Base-by-base conservation (phyloP, 768 basidiomycete genomes). In the Russula earlei region DNA sequence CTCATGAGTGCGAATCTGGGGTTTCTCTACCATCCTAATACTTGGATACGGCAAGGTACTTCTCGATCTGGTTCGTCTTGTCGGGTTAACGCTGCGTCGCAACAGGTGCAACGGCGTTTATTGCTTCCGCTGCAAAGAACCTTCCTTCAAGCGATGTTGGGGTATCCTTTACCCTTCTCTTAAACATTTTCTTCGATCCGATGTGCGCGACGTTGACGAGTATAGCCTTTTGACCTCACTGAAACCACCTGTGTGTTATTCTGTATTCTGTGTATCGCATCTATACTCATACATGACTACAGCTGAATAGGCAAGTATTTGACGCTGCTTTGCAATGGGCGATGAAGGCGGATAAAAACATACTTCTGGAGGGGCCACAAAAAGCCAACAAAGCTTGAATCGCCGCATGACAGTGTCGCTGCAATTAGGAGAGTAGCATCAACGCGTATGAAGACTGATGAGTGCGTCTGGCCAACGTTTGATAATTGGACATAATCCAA, bases 91-190 rank as follows among this genome's bases (percentile, higher is more conserved):
- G 11, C 49, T 33, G 15, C 24, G 17, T 40, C 10, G 15, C 41
- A 29, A 9, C 58, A 95, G 93, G 88, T 22, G 83, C 94, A 17
- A 84, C 83, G 12, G 84, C 90, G 0, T 93, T 99, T 67, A 85
- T 98, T 42, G 84, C 90, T 2, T 84, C 91, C 4, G 86, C 91
- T 9, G 85, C 87, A 2, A 82, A 84, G 41, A 85, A 88, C 60
- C 77, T 99, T 6, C 87, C 87, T 0, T 69, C 75, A 2, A 92
- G 91, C 51, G 96, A 99, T 66, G 84, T 91, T 98, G 96, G 95
- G 97, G 93, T 65, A 95, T 98, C 40, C 69, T 99, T 9, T 98
- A 98, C 63, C 95, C 96, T 0, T 89, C 87, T 0, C 70, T 98
- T 40, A 79, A 89, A 44, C 86, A 92, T 63, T 83, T 93, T 56